Conservation (phyloP, 2,329 filamentous ascomycete species). For the Aspergillus pseudonomiae region DNA sequence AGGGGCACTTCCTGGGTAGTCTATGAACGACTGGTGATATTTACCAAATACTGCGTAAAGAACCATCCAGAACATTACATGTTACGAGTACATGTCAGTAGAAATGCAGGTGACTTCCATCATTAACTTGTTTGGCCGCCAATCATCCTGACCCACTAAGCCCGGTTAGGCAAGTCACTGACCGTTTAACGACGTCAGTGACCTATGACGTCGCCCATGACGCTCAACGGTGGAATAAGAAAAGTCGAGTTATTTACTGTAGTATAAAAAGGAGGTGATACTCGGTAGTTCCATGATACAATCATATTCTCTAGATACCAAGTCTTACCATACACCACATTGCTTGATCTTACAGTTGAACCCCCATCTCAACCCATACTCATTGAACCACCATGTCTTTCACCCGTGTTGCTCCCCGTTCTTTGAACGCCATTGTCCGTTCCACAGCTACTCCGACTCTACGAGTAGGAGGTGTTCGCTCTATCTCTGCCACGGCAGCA, state of each 20-base stretch:
- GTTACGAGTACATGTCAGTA: no score
- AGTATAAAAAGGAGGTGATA: no score
- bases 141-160: slow-evolving; percentile 9
- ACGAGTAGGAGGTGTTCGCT: slow-evolving; percentile 23
- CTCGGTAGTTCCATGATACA: no score
- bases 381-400: slow-evolving; percentile 35
- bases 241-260: background rate
- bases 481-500: slow-evolving; percentile 57
- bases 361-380: background rate
- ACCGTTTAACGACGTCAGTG: slow-evolving; percentile 32
- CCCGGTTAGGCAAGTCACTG: slow-evolving; percentile 17
- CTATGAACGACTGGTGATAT: no score
- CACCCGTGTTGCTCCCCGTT: slow-evolving; percentile 34
- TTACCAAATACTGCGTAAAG: no score
- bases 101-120: background rate
- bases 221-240: background rate
- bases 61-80: no score
- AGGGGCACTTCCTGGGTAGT: no score
- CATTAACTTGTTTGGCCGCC: slow-evolving; percentile 4
- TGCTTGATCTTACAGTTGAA: background rate
- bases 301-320: background rate
- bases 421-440: slow-evolving; percentile 8
- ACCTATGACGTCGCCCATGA: slow-evolving; percentile 13
- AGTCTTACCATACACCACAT: background rate
- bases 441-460: slow-evolving; percentile 17